phyloP scores from a whole-genome alignment of 331 rosid genomes.

The Ulmus americana region DNA sequence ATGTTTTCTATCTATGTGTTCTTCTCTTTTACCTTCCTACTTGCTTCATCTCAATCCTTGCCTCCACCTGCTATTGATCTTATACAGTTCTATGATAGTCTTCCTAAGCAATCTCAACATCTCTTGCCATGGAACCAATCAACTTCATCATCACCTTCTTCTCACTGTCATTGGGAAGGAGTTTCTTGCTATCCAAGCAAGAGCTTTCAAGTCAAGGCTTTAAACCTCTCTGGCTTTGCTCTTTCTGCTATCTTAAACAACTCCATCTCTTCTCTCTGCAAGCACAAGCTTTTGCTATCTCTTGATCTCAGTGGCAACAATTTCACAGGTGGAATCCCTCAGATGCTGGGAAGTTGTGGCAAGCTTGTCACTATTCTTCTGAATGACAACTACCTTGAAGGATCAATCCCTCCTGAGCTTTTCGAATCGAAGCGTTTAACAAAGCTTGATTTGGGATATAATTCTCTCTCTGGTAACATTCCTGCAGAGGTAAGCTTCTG shows the following conservation, averaged over 20 bases:
- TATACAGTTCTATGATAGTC: constrained; percentile 13
- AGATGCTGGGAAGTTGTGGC: constrained; percentile 18
- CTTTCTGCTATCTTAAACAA: constrained; percentile 18
- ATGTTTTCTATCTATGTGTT: not conserved
- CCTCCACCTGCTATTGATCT: constrained; percentile 18
- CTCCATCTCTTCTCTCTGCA: constrained; percentile 14
- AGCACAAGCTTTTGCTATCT: constrained; percentile 14
- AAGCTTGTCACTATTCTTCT: constrained; percentile 16
- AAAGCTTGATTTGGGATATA: constrained; percentile 21
- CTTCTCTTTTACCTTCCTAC: not conserved
- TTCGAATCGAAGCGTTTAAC: constrained; percentile 8
- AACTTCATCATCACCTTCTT: constrained; percentile 1
- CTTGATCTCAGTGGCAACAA: constrained; percentile 23
- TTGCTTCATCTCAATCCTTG: constrained; percentile 7
- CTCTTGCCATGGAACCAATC: constrained; percentile 15
- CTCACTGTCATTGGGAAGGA: constrained; percentile 21
- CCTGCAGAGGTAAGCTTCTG: constrained; percentile 24
- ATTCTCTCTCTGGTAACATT: constrained; percentile 18
- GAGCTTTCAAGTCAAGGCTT: constrained; percentile 21
- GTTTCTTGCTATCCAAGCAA: constrained; percentile 15
- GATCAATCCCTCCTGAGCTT: constrained; percentile 17
- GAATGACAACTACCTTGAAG: constrained; percentile 16
- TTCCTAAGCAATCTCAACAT: constrained; percentile 12
- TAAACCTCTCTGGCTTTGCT: constrained; percentile 18
- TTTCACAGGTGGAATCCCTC: constrained; percentile 18